Base-by-base conservation (phyloP, 768 basidiomycete genomes). In the Kwoniella dejecticola region DNA sequence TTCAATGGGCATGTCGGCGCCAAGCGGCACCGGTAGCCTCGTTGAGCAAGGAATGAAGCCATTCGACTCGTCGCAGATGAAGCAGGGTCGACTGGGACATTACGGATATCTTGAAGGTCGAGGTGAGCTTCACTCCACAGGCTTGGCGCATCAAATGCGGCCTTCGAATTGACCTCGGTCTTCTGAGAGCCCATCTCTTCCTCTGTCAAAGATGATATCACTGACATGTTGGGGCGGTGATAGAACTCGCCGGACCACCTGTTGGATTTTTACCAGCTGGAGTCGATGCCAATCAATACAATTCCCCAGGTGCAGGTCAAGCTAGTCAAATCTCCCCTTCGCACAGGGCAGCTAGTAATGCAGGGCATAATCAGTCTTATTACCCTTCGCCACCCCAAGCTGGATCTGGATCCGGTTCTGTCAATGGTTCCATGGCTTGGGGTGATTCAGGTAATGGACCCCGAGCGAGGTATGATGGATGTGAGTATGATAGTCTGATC, bases 21-120 rank as follows among this genome's bases (percentile, higher is more conserved):
- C 19, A 8, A 50, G 46, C 17, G 47, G 30, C 21, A n/a, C 24
- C 19, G 17, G 41, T n/a, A 42, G 41, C 12, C 12, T 13, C 30
- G 27, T 45, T 10, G 62, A 53, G 12, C 59, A 26, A 24, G 57
- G 29, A 5, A 24, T 68, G 50, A 61, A 68, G 53, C 42, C 68
- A 10, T 76, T 63, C 52, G 74, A 76, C 26, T 57, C 71, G 24
- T 56, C 59, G 15, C 64, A 70, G 60, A 61, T 68, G 59, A 76
- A 76, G 60, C 56, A 60, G 30, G 71, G 74, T 24, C 31, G 74
- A 12, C 53, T 72, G 61, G 74, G 74, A 10, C 71, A 76, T 46
- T 76, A 76, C 47, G 74, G 74, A 3, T 76, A 73, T 58, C 69
- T 73, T 40, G 71, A 76, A 57, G 74, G 74, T 26, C 44, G 74